Percentiles rank a stretch among this genome's conserved stretches.
Conservation (phyloP, 192 early-diverging fungal species). For the Coemansia aciculifera region DNA sequence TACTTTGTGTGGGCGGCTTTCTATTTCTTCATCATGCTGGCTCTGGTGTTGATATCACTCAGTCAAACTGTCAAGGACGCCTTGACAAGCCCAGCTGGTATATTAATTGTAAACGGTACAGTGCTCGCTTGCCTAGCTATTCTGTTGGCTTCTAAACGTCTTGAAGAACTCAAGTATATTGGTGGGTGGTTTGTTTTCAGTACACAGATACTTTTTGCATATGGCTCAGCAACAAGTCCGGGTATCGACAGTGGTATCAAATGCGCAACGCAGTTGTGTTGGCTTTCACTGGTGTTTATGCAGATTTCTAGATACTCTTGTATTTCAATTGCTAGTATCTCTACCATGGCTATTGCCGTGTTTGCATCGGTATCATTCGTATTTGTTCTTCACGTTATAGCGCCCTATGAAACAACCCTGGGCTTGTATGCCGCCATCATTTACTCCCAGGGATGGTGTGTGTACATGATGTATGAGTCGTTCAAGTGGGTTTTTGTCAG, state of each 20-base stretch:
- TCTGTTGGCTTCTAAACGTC: not conserved
- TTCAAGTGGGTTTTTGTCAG: not conserved
- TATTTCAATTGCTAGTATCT: not conserved
- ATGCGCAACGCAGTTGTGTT: not conserved
- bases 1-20: not conserved
- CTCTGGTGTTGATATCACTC: not conserved
- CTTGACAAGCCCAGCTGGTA: not conserved
- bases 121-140: not conserved
- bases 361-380: not conserved
- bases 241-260: not conserved
- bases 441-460: not conserved
- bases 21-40: not conserved
- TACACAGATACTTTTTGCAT: slow-evolving; percentile 1
- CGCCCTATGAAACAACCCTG: not conserved
- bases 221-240: not conserved
- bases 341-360: not conserved
- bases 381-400: not conserved
- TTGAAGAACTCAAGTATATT: not conserved
- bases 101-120: not conserved
- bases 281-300: not conserved
- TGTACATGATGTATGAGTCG: not conserved
- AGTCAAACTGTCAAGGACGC: not conserved
- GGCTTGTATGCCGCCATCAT: not conserved
- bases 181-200: not conserved
- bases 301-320: no score